A percentile compares a stretch with the other conserved stretches of the same genome.
phyloP scores from a whole-genome alignment of 2,329 filamentous ascomycete genomes.

The Pestalotiopsis sp. region DNA sequence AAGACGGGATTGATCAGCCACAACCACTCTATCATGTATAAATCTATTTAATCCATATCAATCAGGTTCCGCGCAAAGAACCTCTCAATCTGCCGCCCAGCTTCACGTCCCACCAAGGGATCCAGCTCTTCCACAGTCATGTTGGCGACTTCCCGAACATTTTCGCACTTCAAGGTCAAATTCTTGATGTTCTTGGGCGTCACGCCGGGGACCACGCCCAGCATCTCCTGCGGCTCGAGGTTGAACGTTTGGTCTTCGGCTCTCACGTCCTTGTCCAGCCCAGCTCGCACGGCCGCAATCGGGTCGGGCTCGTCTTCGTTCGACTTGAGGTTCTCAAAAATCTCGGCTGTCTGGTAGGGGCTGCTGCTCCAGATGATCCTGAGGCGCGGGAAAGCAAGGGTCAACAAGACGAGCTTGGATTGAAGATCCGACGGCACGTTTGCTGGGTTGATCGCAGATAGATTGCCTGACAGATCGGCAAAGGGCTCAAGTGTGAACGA shows the following conservation, averaged over 20 bases:
- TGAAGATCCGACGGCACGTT: slow-evolving; percentile 74
- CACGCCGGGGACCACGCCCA: slow-evolving; percentile 80
- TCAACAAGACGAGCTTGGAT: slow-evolving; percentile 87
- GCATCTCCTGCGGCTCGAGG: slow-evolving; percentile 85
- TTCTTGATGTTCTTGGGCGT: slow-evolving; percentile 75
- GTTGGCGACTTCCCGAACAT: slow-evolving; percentile 81
- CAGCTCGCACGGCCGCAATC: slow-evolving; percentile 78
- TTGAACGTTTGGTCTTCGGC: slow-evolving; percentile 75
- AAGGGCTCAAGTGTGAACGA: slow-evolving; percentile 91
- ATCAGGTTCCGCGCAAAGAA: slow-evolving; percentile 75
- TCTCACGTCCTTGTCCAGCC: slow-evolving; percentile 65
- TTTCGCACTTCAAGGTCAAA: slow-evolving; percentile 72
- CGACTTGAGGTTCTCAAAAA: slow-evolving; percentile 91
- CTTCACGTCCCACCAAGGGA: slow-evolving; percentile 74
- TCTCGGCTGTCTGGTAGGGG: slow-evolving; percentile 95
- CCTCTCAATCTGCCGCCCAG: slow-evolving; percentile 70
- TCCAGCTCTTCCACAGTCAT: slow-evolving; percentile 74
- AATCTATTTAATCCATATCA: slow-evolving; percentile 42
- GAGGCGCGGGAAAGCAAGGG: slow-evolving; percentile 84
- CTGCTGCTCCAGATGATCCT: slow-evolving; percentile 92
- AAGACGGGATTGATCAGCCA: too few species aligned
- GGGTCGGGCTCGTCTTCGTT: slow-evolving; percentile 90
- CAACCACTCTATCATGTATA: too few species aligned
- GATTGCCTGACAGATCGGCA: slow-evolving; percentile 63
- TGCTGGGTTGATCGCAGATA: slow-evolving; percentile 62